Evolutionary conservation across 73 alveolate genomes (phyloP).

Genomic region (Uronychia setigera): DNA sequence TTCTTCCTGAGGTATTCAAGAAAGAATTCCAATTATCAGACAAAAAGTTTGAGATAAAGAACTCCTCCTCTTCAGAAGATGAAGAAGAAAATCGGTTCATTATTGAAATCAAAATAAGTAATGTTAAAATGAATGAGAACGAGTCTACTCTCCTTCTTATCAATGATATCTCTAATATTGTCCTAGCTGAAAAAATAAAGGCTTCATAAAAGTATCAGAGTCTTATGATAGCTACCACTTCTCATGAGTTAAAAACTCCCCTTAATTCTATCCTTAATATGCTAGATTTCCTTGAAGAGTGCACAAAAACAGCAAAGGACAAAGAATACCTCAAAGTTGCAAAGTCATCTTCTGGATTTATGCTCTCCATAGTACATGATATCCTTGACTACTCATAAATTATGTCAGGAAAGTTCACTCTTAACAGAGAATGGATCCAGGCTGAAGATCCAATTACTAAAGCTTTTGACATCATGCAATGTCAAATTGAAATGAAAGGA

Average conservation of each 20-base stretch:
- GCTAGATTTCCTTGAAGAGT: conserved; percentile 14
- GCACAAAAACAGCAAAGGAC: neutral
- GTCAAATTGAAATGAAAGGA: neutral
- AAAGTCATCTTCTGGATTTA: conserved; percentile 30
- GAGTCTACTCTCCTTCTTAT: no score
- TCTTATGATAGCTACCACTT: conserved; percentile 50
- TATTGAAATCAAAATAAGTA: no score
- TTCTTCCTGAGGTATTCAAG: no score
- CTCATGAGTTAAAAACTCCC: conserved; percentile 68
- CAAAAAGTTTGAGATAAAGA: no score
- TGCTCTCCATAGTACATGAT: conserved; percentile 51
- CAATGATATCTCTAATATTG: no score
- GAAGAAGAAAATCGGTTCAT: no score
- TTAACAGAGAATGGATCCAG: conserved; percentile 13
- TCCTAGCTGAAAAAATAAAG: no score
- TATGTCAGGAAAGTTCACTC: conserved; percentile 43
- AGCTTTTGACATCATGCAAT: conserved; percentile 2
- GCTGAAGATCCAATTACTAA: conserved; percentile 21
- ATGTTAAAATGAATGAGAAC: no score
- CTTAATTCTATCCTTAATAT: conserved; percentile 39
- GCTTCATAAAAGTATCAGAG: conserved; percentile 39
- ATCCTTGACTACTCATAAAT: conserved; percentile 55
- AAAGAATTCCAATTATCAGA: no score
- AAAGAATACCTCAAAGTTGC: conserved; percentile 24
- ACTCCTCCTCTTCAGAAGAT: no score